A percentile compares a stretch with the other conserved stretches of the same genome.
phyloP scores from a whole-genome alignment of 176 grass and related monocot genomes.

The Otatea glauca region DNA sequence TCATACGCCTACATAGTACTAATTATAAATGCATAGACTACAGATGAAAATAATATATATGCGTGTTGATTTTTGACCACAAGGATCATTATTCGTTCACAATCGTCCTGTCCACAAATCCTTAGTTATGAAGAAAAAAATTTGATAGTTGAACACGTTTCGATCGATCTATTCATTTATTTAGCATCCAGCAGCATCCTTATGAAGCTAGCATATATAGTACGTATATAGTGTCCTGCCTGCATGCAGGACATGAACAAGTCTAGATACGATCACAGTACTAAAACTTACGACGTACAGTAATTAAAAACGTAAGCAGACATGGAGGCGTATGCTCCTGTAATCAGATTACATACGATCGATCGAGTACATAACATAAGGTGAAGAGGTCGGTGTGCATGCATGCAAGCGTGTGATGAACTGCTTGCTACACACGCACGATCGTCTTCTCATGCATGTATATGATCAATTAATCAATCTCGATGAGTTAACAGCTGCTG shows the following conservation, averaged over 20 bases:
- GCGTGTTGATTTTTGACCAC: too few species aligned
- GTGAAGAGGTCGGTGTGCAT: not conserved
- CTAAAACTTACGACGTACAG: not conserved
- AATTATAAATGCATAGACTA: too few species aligned
- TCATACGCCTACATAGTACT: too few species aligned
- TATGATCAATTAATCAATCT: not conserved
- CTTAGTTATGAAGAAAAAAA: not conserved
- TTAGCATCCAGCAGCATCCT: slow-evolving; percentile 30
- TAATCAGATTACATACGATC: not conserved
- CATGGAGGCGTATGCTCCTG: not conserved
- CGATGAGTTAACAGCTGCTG: not conserved
- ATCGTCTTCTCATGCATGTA: not conserved
- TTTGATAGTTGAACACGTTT: not conserved
- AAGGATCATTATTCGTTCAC: not conserved
- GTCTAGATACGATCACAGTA: not conserved
- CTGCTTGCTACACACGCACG: not conserved
- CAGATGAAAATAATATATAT: too few species aligned
- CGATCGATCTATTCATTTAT: slow-evolving; percentile 8
- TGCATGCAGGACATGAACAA: not conserved
- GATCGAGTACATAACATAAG: not conserved
- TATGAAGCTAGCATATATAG: not conserved
- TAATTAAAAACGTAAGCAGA: not conserved
- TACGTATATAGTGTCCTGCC: too few species aligned
- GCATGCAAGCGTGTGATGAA: not conserved
- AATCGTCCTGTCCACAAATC: not conserved